Percentiles rank a stretch among this genome's conserved stretches.
Conservation (phyloP, 768 basidiomycete species). For the Stropharia rugosoannulata region DNA sequence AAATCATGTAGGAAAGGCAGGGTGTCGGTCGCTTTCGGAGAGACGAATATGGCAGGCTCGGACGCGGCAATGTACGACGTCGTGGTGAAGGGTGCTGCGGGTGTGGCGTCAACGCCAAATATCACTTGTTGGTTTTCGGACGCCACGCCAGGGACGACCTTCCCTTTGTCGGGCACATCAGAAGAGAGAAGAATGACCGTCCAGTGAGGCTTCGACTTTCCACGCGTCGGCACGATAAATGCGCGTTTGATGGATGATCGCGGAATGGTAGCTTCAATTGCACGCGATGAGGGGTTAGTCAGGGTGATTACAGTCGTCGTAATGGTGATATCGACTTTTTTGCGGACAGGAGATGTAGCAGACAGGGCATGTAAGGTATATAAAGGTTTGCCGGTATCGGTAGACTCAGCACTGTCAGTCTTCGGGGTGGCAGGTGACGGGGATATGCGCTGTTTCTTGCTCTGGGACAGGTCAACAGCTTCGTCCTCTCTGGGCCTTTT, state of each 20-base stretch:
- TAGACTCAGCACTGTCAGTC: not conserved
- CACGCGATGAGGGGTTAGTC: constrained; percentile 46
- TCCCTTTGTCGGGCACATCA: constrained; percentile 49
- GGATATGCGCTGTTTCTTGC: constrained; percentile 34
- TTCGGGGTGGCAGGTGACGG: not conserved
- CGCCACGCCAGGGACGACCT: constrained; percentile 26
- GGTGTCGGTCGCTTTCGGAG: constrained; percentile 54
- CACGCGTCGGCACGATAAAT: constrained; percentile 74
- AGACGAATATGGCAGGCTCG: constrained; percentile 24
- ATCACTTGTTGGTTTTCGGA: constrained; percentile 54
- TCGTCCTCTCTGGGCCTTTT: constrained; percentile 35
- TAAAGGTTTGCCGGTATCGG: constrained; percentile 40
- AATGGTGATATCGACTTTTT: constrained; percentile 69
- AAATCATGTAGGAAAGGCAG: constrained; percentile 49
- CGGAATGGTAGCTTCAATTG: constrained; percentile 49
- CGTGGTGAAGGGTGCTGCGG: constrained; percentile 43
- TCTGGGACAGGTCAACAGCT: constrained; percentile 16
- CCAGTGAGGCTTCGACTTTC: constrained; percentile 72
- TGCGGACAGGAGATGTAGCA: constrained; percentile 71
- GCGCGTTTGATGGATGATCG: constrained; percentile 52
- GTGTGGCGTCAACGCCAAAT: constrained; percentile 67
- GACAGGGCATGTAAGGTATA: constrained; percentile 68
- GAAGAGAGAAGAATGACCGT: constrained; percentile 62
- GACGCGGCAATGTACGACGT: constrained; percentile 32
- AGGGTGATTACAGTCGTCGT: constrained; percentile 51